Conservation (phyloP, 169 alveolate genomes). For the Plasmodium adleri region DNA sequence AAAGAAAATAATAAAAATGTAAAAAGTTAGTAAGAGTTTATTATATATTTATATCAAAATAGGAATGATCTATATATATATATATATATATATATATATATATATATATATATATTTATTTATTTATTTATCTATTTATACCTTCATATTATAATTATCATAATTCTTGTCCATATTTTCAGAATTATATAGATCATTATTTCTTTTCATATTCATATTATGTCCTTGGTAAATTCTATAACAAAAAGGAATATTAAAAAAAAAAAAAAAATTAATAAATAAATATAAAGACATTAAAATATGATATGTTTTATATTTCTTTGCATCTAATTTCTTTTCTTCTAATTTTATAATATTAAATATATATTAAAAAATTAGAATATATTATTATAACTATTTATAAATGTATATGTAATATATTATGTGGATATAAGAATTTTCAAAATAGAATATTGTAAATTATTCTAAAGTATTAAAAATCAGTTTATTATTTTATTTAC, state of each 20-base stretch:
- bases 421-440: no score
- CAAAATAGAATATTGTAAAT: no score
- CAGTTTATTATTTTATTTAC: no score
- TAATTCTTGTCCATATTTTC: conserved; percentile 65
- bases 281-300: neutral
- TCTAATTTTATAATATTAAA: neutral
- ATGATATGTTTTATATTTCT: neutral
- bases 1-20: neutral
- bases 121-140: neutral
- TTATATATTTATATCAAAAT: neutral
- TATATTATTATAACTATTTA: no score
- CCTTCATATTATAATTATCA: conserved; percentile 72
- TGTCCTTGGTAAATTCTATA: conserved; percentile 65
- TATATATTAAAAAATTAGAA: no score
- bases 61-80: neutral
- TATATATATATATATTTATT: neutral
- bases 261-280: conserved; percentile 3
- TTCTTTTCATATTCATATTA: conserved; percentile 67
- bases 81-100: conserved; percentile 1
- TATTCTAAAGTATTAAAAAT: no score
- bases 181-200: conserved; percentile 45
- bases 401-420: no score
- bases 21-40: no score
- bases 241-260: neutral
- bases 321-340: neutral